Percentiles rank a stretch among this genome's conserved stretches.
These are phyloP conservation scores for Coniochaeta sp. DNA, from an alignment of 2,329 filamentous ascomycete species.

Conservation along the genomic window DNA sequence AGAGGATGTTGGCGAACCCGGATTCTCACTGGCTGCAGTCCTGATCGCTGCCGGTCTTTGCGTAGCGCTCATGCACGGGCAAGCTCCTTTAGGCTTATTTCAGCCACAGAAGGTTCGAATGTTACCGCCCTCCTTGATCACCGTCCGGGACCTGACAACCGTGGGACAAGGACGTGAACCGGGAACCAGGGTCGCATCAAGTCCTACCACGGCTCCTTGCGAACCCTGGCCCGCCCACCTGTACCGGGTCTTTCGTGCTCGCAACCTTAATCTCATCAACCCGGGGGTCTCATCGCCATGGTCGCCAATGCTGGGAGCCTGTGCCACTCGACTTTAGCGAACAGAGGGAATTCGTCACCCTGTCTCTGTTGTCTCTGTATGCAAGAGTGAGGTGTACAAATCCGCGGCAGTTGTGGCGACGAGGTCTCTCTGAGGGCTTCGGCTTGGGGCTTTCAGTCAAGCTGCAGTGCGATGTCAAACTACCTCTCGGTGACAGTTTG, in stretches of 20 bases:
- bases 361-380: neutral
- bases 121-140: neutral
- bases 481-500: neutral
- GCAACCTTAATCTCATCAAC: slow-evolving; percentile 9
- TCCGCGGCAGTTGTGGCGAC: neutral
- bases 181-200: slow-evolving; percentile 22
- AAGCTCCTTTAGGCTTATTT: neutral
- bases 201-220: slow-evolving; percentile 16
- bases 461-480: neutral
- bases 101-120: neutral
- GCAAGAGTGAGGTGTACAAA: neutral
- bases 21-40: slow-evolving; percentile 1
- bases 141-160: slow-evolving; percentile 3
- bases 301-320: slow-evolving; percentile 3
- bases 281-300: neutral
- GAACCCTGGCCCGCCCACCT: slow-evolving; percentile 14
- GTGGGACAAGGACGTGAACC: slow-evolving; percentile 18
- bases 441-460: neutral
- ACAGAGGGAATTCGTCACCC: neutral
- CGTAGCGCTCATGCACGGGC: neutral
- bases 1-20: neutral
- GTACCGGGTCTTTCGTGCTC: slow-evolving; percentile 1
- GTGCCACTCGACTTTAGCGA: neutral
- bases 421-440: too few relatives aligned
- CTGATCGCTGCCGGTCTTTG: neutral